Base-by-base conservation (phyloP, 202 grass and related monocot species). In the Carex arenaria region DNA sequence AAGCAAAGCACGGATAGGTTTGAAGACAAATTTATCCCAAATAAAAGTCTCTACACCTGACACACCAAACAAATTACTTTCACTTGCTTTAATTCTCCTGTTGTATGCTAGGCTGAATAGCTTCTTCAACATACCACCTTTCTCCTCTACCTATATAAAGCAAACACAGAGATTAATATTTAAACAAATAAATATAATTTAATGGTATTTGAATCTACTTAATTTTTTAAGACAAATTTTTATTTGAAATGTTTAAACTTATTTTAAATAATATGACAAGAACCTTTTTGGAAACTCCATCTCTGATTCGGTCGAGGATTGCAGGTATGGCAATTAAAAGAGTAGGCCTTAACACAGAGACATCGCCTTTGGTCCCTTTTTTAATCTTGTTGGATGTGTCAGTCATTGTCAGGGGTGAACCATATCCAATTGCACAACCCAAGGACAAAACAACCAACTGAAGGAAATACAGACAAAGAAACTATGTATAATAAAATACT, bases 381-480 rank as follows among this genome's bases (percentile, higher is more conserved):
- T 92, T 94, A 67, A 97, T 89, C 83, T 92, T 97, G 77, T 90
- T 97, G 28, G 94, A 97, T 64, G 89, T 89, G 83, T 97, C 91
- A 60, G 91, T 94, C 83, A 94, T 91, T 84, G 91, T 92, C 26
- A 92, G 83, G 83, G 91, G 75, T 32, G 91, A 92, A 61, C 91
- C 89, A 62, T 92, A 97, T 64, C 94, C 94, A 75, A 97, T 90
- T 22, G 91, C 76, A 85, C 38, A 78, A 83, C 94, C 94, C 71
- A 87, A 87, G 82, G 91, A 90, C 80, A 97, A 86, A 91, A 97
- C 89, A 65, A 97, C 89, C 87, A 87, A 85, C 94, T 97, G 86
- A 47, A 77, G 73, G 13, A 56, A 77, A 56, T 43, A 85, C 54
- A 72, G 64, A 77, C 26, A 87, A 87, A 66, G 81, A 36, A 86